These are phyloP conservation scores for Penicillium macrosclerotiorum DNA, from an alignment of 495 filamentous ascomycete genomes.

Conservation along the genomic window DNA sequence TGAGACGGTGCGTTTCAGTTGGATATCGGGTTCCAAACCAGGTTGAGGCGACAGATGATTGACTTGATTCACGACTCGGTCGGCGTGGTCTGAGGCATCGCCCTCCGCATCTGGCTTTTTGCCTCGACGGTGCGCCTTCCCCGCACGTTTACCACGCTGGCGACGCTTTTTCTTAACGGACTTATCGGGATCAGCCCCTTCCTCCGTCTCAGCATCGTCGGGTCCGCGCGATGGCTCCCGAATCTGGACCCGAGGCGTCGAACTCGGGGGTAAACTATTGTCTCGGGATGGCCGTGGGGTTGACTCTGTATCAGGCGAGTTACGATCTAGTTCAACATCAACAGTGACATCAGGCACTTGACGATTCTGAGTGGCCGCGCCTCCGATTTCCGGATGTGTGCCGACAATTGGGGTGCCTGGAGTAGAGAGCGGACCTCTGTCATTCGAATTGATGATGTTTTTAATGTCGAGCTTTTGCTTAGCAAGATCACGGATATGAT, in stretches of 20 bases:
- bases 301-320: constrained; percentile 19
- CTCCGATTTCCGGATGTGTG: constrained; percentile 26
- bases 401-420: constrained; percentile 42
- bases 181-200: constrained; percentile 41
- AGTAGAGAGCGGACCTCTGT: constrained; percentile 40
- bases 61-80: constrained; percentile 43
- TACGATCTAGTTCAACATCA: constrained; percentile 29
- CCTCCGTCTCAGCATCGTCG: constrained; percentile 40
- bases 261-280: constrained; percentile 15
- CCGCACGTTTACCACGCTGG: constrained; percentile 73
- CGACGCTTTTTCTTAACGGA: constrained; percentile 77
- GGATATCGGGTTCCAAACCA: constrained; percentile 57
- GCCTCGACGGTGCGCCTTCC: constrained; percentile 67
- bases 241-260: constrained; percentile 39
- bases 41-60: constrained; percentile 38
- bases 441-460: constrained; percentile 48
- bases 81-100: constrained; percentile 38
- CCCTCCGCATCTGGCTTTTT: constrained; percentile 47
- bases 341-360: constrained; percentile 33
- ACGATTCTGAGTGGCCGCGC: constrained; percentile 20
- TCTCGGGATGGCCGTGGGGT: constrained; percentile 28
- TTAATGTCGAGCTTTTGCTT: constrained; percentile 54
- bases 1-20: constrained; percentile 37
- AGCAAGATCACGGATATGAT: constrained; percentile 46
- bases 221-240: constrained; percentile 42